Evolutionary conservation across 371 early-diverging fungal species (phyloP), one percentile per base, ranked within the genome.

Genomic region (Mucor ambiguus): DNA sequence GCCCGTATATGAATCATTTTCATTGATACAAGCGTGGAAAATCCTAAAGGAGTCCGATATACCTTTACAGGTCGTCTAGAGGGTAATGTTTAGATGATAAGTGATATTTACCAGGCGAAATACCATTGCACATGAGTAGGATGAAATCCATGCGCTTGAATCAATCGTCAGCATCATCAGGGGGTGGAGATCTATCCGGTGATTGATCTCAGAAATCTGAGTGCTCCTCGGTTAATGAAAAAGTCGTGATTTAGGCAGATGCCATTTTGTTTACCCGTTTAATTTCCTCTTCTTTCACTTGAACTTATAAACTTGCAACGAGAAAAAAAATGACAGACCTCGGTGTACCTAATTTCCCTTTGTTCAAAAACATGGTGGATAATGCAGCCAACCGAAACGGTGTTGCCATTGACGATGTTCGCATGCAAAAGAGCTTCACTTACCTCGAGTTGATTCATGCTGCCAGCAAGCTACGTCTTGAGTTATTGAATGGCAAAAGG

Each of bases 381-480:
- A 73, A 76, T 66, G 82, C 78, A 9, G 48, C 59, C 9, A 12
- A 66, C n/a, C 37, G 29, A 9, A 59, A 66, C 22, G 60, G 61
- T 0, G 32, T 70, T 28, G 83, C 83, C 24, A 74, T 83, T 55
- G 77, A 73, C 32, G 83, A 83, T 63, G 37, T 56, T 22, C 32
- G 77, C 33, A 59, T 61, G 28, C 41, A 38, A 12, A 69, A 57
- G 24, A 43, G 35, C 10, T 76, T 68, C 63, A 60, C 76, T 3
- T 83, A 83, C 58, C 18, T 54, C 4, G 66, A 80, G 28, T 38
- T 83, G 11, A 72, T 81, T 18, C 35, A 60, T 60, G 81, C 76
- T 12, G 72, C 70, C 12, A 71, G 66, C 29, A 32, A 61, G 5
- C 32, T 69, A 20, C 35, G 58, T 20, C 33, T 35, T 18, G 61